Evolutionary conservation across 192 early-diverging fungal genomes (phyloP).

Genomic region (Coemansia sp.): DNA sequence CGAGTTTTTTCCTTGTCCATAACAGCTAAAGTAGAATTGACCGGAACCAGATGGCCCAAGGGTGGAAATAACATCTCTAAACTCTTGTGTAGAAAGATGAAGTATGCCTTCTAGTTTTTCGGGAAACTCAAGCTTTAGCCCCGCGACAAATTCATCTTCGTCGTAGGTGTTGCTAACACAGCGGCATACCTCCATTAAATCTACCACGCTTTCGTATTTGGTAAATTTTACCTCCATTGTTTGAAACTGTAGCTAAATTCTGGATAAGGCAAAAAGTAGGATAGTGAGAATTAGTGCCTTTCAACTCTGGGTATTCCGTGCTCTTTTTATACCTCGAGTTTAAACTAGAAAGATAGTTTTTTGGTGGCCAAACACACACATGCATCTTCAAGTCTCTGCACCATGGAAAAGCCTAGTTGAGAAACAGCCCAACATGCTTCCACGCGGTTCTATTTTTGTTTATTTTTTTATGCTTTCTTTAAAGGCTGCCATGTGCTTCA

Average conservation of each 20-base stretch:
- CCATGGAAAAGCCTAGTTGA: not conserved
- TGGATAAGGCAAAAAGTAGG: not conserved
- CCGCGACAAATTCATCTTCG: not conserved
- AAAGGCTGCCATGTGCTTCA: no score
- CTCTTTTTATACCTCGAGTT: not conserved
- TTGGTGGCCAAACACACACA: not conserved
- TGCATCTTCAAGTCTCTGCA: not conserved
- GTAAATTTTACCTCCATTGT: no score
- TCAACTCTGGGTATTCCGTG: not conserved
- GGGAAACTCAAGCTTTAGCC: not conserved
- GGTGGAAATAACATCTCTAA: not conserved
- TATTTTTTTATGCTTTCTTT: not conserved
- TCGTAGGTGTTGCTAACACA: not conserved
- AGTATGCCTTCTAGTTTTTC: not conserved
- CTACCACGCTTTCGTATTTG: no score
- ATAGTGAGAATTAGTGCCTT: not conserved
- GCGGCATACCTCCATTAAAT: no score
- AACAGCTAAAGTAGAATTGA: no score
- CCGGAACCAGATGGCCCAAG: no score
- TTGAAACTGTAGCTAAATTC: not conserved
- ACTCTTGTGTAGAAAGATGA: not conserved
- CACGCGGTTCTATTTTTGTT: no score
- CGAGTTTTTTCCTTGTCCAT: no score
- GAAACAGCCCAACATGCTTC: not conserved
- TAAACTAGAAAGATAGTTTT: not conserved